A percentile compares a stretch with the other conserved stretches of the same genome.
These are phyloP conservation scores for Xylariaceae sp. DNA, from an alignment of 2,329 filamentous ascomycete genomes.

Conservation along the genomic window DNA sequence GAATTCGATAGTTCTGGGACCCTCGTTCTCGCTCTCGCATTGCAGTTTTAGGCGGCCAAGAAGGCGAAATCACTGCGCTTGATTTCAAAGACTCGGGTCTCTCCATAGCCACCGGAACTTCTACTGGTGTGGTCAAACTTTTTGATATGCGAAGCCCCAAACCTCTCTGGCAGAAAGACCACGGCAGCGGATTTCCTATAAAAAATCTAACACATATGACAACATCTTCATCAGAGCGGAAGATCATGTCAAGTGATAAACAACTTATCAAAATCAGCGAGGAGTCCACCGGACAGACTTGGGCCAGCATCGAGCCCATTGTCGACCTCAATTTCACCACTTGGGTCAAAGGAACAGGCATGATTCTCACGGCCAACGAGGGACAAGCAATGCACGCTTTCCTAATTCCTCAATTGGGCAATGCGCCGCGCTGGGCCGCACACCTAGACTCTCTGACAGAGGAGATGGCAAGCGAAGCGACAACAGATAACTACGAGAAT, in stretches of 20 bases:
- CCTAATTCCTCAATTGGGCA: slow-evolving; percentile 88
- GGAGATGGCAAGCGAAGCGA: slow-evolving; percentile 86
- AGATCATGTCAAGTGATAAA: slow-evolving; percentile 88
- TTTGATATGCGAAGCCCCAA: slow-evolving; percentile 88
- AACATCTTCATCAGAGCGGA: slow-evolving; percentile 69
- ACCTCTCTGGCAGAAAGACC: slow-evolving; percentile 84
- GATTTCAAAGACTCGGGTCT: slow-evolving; percentile 81
- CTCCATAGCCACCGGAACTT: slow-evolving; percentile 80
- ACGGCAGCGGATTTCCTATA: slow-evolving; percentile 90
- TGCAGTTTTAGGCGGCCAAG: slow-evolving; percentile 64
- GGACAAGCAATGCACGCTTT: slow-evolving; percentile 92
- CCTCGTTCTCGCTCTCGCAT: slow-evolving; percentile 75
- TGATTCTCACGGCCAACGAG: slow-evolving; percentile 88
- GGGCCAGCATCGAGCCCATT: slow-evolving; percentile 91
- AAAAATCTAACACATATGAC: slow-evolving; percentile 74
- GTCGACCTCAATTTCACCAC: slow-evolving; percentile 94
- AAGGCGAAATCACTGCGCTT: slow-evolving; percentile 76
- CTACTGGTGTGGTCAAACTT: slow-evolving; percentile 77
- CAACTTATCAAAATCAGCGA: slow-evolving; percentile 98
- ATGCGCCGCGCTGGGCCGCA: slow-evolving; percentile 89
- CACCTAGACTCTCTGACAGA: slow-evolving; percentile 98
- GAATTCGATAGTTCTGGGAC: slow-evolving; percentile 67
- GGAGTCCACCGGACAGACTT: slow-evolving; percentile 71
- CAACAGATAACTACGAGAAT: slow-evolving; percentile 89
- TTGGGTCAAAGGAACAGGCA: slow-evolving; percentile 86